Evolutionary conservation across 2,329 filamentous ascomycete genomes (phyloP), one percentile per base, ranked within the genome.

Genomic region (Didymella sp.): DNA sequence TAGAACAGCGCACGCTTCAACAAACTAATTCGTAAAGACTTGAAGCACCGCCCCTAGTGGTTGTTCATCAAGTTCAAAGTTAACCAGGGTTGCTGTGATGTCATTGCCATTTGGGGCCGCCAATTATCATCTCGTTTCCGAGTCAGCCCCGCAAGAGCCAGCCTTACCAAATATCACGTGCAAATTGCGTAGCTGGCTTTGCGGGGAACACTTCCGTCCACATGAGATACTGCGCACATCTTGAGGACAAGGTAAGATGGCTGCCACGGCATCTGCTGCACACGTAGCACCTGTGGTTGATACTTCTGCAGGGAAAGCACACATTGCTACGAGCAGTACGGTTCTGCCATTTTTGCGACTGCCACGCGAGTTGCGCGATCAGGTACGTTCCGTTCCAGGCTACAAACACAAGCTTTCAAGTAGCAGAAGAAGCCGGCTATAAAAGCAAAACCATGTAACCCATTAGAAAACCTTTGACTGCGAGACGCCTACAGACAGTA

Each of bases 321-420:
- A 55, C 27, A 46, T 38, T 27, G 37, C 43, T 31, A 24, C 50
- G 28, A 46, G 31, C 21, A 43, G 21, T 17, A 55, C 57, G 17
- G 19, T 60, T 25, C 73, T 71, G 44, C 68, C 71, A 7, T 73
- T 77, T 46, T 61, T 76, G 12, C 45, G 55, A 7, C 64, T 77
- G 12, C 75, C 75, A 12, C 66, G 72, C 40, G 75, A 77, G 58
- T 66, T 77, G 22, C 71, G 75, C n/a, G 72, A 77, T 57, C 67
- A 72, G 60, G 72, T 72, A 59, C 17, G 58, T 58, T 25, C 25
- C 17, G 58, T 58, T 25, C 25, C 19, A 42, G 38, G 43, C 49
- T 27, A 6, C 33, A 43, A 12, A 24, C 46, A 37, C n/a, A 37
- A 11, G 17, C 6, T n/a, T 17, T 37, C 13, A 8, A 37, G 19